Evolutionary conservation across 2,329 filamentous ascomycete genomes (phyloP), one percentile per base, ranked within the genome.

Genomic region (Microcyclospora pomicola): DNA sequence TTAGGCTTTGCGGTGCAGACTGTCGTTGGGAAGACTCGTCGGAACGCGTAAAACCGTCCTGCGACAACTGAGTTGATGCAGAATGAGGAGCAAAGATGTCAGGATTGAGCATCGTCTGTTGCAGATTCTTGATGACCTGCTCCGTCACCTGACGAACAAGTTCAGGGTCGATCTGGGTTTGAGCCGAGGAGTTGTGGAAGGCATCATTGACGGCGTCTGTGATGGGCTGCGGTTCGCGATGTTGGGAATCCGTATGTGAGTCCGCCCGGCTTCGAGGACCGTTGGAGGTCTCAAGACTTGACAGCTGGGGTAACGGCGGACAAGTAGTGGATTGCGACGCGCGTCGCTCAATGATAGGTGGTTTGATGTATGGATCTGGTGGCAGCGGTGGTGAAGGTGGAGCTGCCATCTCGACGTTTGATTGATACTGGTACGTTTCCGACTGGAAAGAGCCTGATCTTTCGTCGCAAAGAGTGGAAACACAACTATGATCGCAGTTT

Each of bases 101-200:
- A 9, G 30, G 9, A 31, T 31, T 31, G 12, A n/a, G 30, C 30
- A 31, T 31, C 19, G 19, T 24, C 15, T 40, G 42, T 39, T 56
- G 47, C 15, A 56, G 39, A 24, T 49, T 46, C 43, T 55, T 63
- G 48, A 65, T 65, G 27, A 68, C 65, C 41, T 77, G 70, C 53
- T 73, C 67, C 1, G 72, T 70, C 16, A 75, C 68, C 39, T 63
- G 69, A 34, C 72, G 68, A 36, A 80, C 66, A 15, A 80, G 60
- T 6, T 75, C 71, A 2, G 74, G 74, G 36, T 75, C 69, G 10
- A 80, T 59, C 30, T 67, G 64, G 41, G 62, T 63, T 7, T 66
- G 60, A 13, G 63, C 58, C 31, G 69, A 62, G 9, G 67, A 62
- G 36, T 66, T 65, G 47, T 70, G 62, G 42, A 74, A 72, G 9